Conservation (phyloP, 345 rosid genomes). For the Cardamine resedifolia region DNA sequence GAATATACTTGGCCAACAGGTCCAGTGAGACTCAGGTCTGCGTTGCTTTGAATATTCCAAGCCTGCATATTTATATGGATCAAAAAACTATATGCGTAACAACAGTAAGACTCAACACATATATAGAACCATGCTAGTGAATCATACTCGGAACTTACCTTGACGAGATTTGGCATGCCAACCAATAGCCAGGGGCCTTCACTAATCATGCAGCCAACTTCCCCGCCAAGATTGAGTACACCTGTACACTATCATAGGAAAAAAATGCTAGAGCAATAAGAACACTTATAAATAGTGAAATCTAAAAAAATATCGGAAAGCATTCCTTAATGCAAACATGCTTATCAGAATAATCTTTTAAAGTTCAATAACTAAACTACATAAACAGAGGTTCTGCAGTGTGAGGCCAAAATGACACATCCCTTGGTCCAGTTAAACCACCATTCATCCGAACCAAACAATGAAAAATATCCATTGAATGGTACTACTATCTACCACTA, state of each 20-base stretch:
- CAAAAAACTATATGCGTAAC: not conserved
- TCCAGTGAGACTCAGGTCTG: constrained; percentile 74
- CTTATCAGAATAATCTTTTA: not conserved
- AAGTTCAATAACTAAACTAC: not conserved
- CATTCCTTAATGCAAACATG: constrained; percentile 8
- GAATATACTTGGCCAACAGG: constrained; percentile 94
- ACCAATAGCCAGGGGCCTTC: constrained; percentile 98
- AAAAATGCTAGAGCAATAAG: not conserved
- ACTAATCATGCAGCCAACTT: constrained; percentile 89
- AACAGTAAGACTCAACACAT: constrained; percentile 10
- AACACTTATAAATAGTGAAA: not conserved
- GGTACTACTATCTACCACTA: not conserved
- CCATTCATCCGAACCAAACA: not conserved
- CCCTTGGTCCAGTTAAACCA: not conserved
- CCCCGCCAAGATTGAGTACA: constrained; percentile 71
- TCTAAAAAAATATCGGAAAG: not conserved
- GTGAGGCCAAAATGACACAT: not conserved
- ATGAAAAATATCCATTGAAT: not conserved
- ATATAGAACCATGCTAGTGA: not conserved
- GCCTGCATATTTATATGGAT: constrained; percentile 48
- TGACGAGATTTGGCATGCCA: constrained; percentile 81
- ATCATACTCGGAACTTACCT: constrained; percentile 51
- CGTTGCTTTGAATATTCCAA: constrained; percentile 69
- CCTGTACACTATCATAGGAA: constrained; percentile 52
- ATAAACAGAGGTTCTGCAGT: not conserved